Conservation (phyloP, 2,329 filamentous ascomycete species). For the Blastomyces emzantsi region DNA sequence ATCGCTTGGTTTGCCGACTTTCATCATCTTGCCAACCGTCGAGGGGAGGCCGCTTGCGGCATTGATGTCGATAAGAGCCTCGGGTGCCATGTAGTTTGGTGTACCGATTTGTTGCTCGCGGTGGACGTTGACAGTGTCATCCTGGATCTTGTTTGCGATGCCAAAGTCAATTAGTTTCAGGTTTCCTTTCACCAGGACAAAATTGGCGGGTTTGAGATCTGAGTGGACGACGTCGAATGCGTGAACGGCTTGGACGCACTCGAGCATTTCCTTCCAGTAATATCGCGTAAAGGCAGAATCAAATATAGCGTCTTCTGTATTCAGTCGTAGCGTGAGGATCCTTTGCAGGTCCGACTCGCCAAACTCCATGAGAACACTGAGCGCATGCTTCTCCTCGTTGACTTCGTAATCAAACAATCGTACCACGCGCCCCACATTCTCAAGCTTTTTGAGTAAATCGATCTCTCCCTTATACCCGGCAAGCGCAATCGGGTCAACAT, state of each 20-base stretch:
- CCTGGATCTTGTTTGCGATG: constrained; percentile 95
- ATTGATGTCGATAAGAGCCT: constrained; percentile 83
- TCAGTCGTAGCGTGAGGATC: constrained; percentile 65
- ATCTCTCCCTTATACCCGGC: constrained; percentile 92
- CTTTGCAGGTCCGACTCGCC: constrained; percentile 89
- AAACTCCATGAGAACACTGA: constrained; percentile 94
- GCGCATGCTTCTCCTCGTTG: constrained; percentile 80
- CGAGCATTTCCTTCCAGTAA: constrained; percentile 99
- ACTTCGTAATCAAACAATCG: constrained; percentile 86
- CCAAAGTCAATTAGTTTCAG: constrained; percentile 98
- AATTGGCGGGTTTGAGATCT: constrained; percentile 94
- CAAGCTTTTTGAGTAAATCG: constrained; percentile 72
- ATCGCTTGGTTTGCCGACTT: constrained; percentile 89
- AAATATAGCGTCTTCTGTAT: constrained; percentile 62
- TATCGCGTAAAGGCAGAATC: constrained; percentile 90
- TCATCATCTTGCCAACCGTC: constrained; percentile 65
- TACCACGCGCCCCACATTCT: constrained; percentile 81
- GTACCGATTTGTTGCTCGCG: constrained; percentile 92
- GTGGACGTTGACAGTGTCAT: constrained; percentile 95
- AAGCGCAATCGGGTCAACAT: constrained; percentile 75
- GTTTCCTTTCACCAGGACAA: constrained; percentile 80
- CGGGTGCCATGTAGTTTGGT: constrained; percentile 97
- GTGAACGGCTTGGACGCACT: constrained; percentile 85
- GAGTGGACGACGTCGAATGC: constrained; percentile 89
- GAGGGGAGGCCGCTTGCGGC: constrained; percentile 45